A percentile compares a stretch with the other conserved stretches of the same genome.
Conservation (phyloP, 192 early-diverging fungal species). For the Spinellus fusiger region DNA sequence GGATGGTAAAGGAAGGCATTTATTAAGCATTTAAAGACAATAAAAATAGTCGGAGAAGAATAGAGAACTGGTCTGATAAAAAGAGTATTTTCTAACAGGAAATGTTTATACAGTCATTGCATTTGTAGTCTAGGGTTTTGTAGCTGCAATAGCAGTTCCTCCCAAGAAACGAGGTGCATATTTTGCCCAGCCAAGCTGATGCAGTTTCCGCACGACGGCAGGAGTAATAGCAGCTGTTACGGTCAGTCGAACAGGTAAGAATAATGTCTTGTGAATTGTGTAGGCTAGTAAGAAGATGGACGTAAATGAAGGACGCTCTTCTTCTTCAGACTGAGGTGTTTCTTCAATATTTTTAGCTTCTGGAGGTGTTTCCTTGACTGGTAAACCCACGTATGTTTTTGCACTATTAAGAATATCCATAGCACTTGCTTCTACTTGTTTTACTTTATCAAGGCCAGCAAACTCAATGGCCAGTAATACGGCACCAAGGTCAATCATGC, state of each 20-base stretch:
- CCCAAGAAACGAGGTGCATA: conserved; percentile 16
- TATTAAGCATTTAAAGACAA: no score
- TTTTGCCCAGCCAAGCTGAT: conserved; percentile 38
- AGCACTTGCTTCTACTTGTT: conserved; percentile 34
- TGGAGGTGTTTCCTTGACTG: background rate
- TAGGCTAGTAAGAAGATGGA: conserved; percentile 51
- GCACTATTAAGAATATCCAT: conserved; percentile 23
- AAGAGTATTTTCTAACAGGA: background rate
- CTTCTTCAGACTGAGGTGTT: background rate
- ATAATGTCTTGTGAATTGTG: conserved; percentile 52
- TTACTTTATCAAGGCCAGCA: conserved; percentile 47
- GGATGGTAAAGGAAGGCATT: no score
- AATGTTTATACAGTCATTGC: no score
- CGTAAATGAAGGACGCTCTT: conserved; percentile 35
- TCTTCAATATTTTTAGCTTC: background rate
- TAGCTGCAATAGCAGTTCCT: conserved; percentile 1
- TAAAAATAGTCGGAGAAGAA: no score
- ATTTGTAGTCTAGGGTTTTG: background rate
- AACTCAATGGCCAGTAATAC: conserved; percentile 43
- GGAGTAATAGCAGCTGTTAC: conserved; percentile 50
- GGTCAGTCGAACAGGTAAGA: conserved; percentile 50
- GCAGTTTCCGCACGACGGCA: conserved; percentile 43
- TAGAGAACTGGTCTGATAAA: no score
- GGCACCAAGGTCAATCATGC: conserved; percentile 38
- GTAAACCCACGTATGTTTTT: conserved; percentile 2